Evolutionary conservation across 2,329 filamentous ascomycete genomes (phyloP).

Genomic region (Blumeria hordei): DNA sequence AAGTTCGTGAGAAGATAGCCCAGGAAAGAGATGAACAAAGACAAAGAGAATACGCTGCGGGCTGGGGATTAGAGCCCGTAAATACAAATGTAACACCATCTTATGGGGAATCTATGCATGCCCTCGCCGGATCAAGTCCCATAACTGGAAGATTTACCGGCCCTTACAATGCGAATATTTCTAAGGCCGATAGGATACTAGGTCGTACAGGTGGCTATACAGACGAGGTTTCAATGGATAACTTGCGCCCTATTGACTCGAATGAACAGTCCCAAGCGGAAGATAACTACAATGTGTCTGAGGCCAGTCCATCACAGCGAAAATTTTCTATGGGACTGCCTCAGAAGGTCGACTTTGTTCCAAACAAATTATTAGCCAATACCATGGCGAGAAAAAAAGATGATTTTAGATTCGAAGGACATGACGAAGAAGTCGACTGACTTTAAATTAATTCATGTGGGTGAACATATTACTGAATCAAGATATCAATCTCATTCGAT

Average conservation of each 20-base stretch:
- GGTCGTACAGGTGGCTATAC: slow-evolving; percentile 13
- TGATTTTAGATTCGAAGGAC: slow-evolving; percentile 10
- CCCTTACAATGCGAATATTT: slow-evolving; percentile 3
- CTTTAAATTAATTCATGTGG: too few species aligned
- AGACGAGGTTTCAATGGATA: slow-evolving; percentile 13
- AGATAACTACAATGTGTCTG: slow-evolving; percentile 11
- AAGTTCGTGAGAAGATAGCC: slow-evolving; percentile 39
- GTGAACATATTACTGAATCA: too few species aligned
- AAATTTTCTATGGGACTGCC: slow-evolving; percentile 12
- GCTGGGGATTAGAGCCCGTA: slow-evolving; percentile 29
- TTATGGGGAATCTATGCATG: slow-evolving; percentile 13
- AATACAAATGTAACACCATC: slow-evolving; percentile 3
- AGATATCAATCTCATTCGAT: too few species aligned
- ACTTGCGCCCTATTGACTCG: slow-evolving; percentile 6
- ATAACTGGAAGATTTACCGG: neutral
- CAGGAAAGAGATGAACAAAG: slow-evolving; percentile 33
- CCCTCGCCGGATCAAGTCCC: slow-evolving; percentile 9
- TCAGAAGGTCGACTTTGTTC: slow-evolving; percentile 12
- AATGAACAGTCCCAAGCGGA: slow-evolving; percentile 4
- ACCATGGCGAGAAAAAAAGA: slow-evolving; percentile 13
- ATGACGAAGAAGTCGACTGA: slow-evolving; percentile 13
- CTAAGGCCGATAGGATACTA: slow-evolving; percentile 16
- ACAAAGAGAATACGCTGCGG: slow-evolving; percentile 37
- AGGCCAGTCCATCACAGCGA: slow-evolving; percentile 7
- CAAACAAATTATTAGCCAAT: slow-evolving; percentile 14